phyloP scores from a whole-genome alignment of 164 flowering plant species.

The Nymphaea thermarum region DNA sequence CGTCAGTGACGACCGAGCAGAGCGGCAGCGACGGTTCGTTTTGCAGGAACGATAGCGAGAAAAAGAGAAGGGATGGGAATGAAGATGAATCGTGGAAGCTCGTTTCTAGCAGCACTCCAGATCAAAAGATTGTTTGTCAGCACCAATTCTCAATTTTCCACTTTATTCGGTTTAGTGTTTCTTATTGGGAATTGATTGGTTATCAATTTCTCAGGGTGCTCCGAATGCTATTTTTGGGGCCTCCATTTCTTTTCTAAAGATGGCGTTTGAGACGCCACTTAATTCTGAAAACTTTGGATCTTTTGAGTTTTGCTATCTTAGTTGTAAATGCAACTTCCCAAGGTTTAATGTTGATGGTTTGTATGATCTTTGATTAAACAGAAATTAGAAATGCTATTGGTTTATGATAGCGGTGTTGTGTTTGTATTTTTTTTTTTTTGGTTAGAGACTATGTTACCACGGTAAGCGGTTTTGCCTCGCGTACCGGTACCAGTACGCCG shows the following conservation, averaged over 20 bases:
- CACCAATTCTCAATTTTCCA: neutral
- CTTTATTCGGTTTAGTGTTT: neutral
- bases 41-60: neutral
- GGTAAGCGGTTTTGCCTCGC: too few relatives aligned
- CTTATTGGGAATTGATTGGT: too few relatives aligned
- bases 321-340: neutral
- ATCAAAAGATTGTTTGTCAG: slow-evolving; percentile 23
- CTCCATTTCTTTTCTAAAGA: too few relatives aligned
- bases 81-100: slow-evolving; percentile 50
- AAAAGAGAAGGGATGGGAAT: slow-evolving; percentile 14
- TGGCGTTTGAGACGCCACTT: neutral
- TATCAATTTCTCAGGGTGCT: neutral
- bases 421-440: too few relatives aligned
- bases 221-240: too few relatives aligned
- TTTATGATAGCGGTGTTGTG: too few relatives aligned
- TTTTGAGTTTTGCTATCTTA: neutral
- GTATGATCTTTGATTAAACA: too few relatives aligned
- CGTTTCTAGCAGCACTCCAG: slow-evolving; percentile 31
- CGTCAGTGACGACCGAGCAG: slow-evolving; percentile 44
- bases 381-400: too few relatives aligned
- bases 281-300: neutral
- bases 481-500: too few relatives aligned
- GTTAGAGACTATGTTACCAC: too few relatives aligned
- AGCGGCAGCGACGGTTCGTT: slow-evolving; percentile 26
- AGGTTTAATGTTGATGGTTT: too few relatives aligned